phyloP scores from a whole-genome alignment of 805 yeast species.

The Naumovozyma baii region DNA sequence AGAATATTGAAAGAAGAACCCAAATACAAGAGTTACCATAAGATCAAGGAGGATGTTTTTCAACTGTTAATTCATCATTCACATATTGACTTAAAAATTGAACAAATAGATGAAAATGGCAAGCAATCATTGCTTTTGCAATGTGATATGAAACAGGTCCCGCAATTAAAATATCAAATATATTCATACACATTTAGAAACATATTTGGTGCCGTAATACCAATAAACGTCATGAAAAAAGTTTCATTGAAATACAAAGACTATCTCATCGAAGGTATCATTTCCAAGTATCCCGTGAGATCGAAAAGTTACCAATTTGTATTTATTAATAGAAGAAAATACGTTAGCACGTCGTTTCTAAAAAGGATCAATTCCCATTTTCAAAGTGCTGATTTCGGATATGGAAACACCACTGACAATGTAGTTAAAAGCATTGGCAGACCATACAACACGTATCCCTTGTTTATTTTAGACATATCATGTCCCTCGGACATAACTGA shows the following conservation, averaged over 20 bases:
- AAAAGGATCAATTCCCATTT: conserved; percentile 17
- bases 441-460: conserved; percentile 32
- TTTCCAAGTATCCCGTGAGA: conserved; percentile 32
- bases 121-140: conserved; percentile 3
- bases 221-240: conserved; percentile 12
- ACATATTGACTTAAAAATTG: conserved; percentile 6
- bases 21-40: conserved; percentile 3
- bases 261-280: conserved; percentile 29
- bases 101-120: conserved; percentile 3
- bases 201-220: conserved; percentile 14
- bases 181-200: conserved; percentile 3
- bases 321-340: conserved; percentile 35
- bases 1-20: conserved; percentile 10
- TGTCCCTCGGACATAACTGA: conserved; percentile 29
- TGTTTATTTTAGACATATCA: conserved; percentile 30
- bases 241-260: conserved; percentile 15
- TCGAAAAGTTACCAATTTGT: conserved; percentile 36
- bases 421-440: conserved; percentile 23
- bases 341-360: conserved; percentile 14
- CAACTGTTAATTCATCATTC: conserved; percentile 16
- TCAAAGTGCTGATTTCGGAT: conserved; percentile 12
- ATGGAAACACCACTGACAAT: conserved; percentile 1
- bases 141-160: conserved; percentile 1
- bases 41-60: conserved; percentile 14
- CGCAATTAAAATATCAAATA: conserved; percentile 1